Evolutionary conservation across 345 rosid genomes (phyloP).

Genomic region (Microthlaspi erraticum): DNA sequence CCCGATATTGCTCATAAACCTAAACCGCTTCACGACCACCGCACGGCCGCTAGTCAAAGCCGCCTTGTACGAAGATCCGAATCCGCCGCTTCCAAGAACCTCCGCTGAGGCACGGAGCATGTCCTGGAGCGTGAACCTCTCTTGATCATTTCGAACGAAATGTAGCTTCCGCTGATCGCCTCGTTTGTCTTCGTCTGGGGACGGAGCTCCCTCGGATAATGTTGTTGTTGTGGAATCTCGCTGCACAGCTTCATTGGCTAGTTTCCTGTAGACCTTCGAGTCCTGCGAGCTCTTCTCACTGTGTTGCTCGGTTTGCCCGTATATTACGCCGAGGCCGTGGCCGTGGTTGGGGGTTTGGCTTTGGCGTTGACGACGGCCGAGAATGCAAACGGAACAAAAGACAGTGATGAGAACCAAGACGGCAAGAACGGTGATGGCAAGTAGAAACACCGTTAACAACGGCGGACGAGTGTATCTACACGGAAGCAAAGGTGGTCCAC

Average conservation of each 20-base stretch:
- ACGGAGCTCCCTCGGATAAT: slow-evolving; percentile 11
- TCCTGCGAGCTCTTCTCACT: slow-evolving; percentile 35
- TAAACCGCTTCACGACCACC: slow-evolving; percentile 81
- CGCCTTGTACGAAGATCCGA: slow-evolving; percentile 88
- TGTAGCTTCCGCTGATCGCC: slow-evolving; percentile 51
- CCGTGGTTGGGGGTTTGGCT: not conserved
- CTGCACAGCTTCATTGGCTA: slow-evolving; percentile 28
- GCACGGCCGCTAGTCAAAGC: slow-evolving; percentile 56
- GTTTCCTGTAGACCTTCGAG: slow-evolving; percentile 43
- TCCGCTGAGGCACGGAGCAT: slow-evolving; percentile 83
- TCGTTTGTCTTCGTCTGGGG: slow-evolving; percentile 30
- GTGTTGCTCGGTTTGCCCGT: slow-evolving; percentile 28
- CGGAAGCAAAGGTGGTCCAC: slow-evolving; percentile 71
- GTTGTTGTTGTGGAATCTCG: slow-evolving; percentile 29
- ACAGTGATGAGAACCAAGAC: slow-evolving; percentile 32
- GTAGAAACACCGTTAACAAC: slow-evolving; percentile 44
- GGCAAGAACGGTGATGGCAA: slow-evolving; percentile 45
- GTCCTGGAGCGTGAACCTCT: slow-evolving; percentile 73
- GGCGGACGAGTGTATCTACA: slow-evolving; percentile 52
- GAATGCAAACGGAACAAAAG: slow-evolving; percentile 36
- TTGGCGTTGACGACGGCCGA: slow-evolving; percentile 31
- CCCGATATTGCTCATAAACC: slow-evolving; percentile 61
- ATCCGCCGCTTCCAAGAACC: slow-evolving; percentile 73
- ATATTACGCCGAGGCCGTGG: slow-evolving; percentile 4
- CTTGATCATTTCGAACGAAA: slow-evolving; percentile 59